Conservation (phyloP, 1,284 basidiomycete species). For the Malassezia dermatis region DNA sequence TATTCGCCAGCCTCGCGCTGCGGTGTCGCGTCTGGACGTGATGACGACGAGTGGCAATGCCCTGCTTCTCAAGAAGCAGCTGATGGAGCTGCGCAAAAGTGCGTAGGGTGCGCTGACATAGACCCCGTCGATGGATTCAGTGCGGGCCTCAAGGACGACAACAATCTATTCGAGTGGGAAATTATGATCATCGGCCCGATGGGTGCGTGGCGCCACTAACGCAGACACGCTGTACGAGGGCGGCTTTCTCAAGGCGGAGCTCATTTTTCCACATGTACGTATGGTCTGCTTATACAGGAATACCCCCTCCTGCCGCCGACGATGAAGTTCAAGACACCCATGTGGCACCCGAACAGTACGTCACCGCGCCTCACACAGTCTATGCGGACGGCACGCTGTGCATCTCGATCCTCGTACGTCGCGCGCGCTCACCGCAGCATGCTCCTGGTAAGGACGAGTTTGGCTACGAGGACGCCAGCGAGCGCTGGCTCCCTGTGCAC, state of each 20-base stretch:
- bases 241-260: conserved; percentile 44
- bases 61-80: conserved; percentile 44
- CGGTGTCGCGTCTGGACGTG: neutral
- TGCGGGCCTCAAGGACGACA: conserved; percentile 47
- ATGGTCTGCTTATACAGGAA: conserved; percentile 23
- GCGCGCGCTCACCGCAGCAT: conserved; percentile 55
- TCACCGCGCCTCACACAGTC: conserved; percentile 50
- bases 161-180: conserved; percentile 47
- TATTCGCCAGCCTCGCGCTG: neutral
- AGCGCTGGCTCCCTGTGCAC: conserved; percentile 95
- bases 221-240: conserved; percentile 46
- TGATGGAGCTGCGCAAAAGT: conserved; percentile 43
- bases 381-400: conserved; percentile 83
- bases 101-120: conserved; percentile 7
- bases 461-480: conserved; percentile 92
- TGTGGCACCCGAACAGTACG: conserved; percentile 98
- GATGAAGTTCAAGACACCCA: conserved; percentile 86
- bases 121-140: conserved; percentile 47
- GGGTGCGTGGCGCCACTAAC: conserved; percentile 13
- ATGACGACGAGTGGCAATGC: conserved; percentile 42
- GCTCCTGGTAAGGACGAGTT: conserved; percentile 94
- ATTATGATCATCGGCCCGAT: conserved; percentile 48
- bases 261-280: conserved; percentile 36
- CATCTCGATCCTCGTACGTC: conserved; percentile 76
- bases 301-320: conserved; percentile 85